A percentile compares a stretch with the other conserved stretches of the same genome.
phyloP scores from a whole-genome alignment of 2,329 filamentous ascomycete genomes.

The Fusarium burgessii region DNA sequence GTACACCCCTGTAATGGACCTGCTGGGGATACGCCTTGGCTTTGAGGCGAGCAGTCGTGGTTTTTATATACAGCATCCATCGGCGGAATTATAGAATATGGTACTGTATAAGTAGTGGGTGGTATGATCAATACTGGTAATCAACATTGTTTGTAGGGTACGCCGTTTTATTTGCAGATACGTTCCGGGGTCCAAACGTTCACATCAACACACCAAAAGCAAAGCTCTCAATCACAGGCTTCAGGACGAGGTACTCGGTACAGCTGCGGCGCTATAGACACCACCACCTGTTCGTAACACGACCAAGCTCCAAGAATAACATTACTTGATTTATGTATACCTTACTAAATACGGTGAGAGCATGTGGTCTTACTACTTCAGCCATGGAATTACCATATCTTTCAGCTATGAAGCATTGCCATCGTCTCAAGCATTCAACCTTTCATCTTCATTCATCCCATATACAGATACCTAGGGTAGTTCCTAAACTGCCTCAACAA shows the following conservation, averaged over 20 bases:
- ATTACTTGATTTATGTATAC: neutral
- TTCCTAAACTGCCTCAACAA: neutral
- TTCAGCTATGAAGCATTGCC: neutral
- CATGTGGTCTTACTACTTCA: neutral
- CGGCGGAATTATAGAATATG: neutral
- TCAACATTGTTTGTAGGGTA: neutral
- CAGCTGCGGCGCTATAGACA: conserved; percentile 22
- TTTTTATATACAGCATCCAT: conserved; percentile 23
- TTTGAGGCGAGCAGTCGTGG: conserved; percentile 23
- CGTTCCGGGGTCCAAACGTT: neutral
- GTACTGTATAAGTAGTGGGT: no score
- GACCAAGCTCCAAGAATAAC: conserved; percentile 9
- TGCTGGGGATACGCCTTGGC: conserved; percentile 36
- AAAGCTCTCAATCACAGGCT: conserved; percentile 1
- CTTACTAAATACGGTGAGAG: neutral
- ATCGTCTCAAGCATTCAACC: neutral
- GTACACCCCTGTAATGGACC: conserved; percentile 28
- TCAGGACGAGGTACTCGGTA: conserved; percentile 23
- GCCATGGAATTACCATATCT: neutral
- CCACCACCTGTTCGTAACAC: conserved; percentile 25
- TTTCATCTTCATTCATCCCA: neutral
- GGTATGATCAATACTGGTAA: neutral
- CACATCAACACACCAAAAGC: neutral
- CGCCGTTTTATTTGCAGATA: neutral
- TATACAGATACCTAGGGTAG: conserved; percentile 5